These are phyloP conservation scores for Colletotrichum sp. DNA, from an alignment of 2,329 filamentous ascomycete species.

Conservation along the genomic window DNA sequence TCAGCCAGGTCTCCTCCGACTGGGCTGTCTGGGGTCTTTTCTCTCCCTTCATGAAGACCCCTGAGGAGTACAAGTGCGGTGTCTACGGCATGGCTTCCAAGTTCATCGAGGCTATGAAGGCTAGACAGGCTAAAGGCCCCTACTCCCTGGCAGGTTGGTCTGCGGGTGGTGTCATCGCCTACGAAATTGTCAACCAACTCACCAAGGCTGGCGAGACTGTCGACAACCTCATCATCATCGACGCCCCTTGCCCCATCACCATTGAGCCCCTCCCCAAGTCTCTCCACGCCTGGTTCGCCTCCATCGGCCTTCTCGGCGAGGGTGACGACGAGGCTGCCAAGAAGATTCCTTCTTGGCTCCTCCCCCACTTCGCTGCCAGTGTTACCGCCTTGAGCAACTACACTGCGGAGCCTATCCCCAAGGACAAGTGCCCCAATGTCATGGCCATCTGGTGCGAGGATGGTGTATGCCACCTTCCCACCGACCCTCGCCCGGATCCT, in stretches of 20 bases:
- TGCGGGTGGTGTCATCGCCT: constrained; percentile 77
- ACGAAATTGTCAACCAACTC: constrained; percentile 68
- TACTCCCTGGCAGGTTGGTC: constrained; percentile 77
- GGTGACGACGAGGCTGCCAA: constrained; percentile 48
- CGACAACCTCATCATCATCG: constrained; percentile 67
- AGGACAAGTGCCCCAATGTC: constrained; percentile 63
- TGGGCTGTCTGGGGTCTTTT: constrained; percentile 60
- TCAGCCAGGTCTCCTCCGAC: constrained; percentile 54
- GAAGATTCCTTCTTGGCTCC: constrained; percentile 74
- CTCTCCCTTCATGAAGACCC: constrained; percentile 68
- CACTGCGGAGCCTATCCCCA: constrained; percentile 66
- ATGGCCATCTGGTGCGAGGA: constrained; percentile 76
- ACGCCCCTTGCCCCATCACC: constrained; percentile 69
- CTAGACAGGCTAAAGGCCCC: constrained; percentile 71
- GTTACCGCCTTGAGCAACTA: constrained; percentile 74
- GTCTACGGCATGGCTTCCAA: constrained; percentile 60
- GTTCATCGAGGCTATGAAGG: constrained; percentile 64
- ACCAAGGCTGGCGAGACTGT: constrained; percentile 62
- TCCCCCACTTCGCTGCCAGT: constrained; percentile 74
- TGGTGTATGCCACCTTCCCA: constrained; percentile 71
- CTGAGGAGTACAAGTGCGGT: constrained; percentile 60
- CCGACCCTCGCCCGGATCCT: constrained; percentile 68
- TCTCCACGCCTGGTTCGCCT: constrained; percentile 76
- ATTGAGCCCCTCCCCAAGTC: constrained; percentile 69
- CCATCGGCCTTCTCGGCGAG: constrained; percentile 73